A percentile compares a stretch with the other conserved stretches of the same genome.
Conservation (phyloP, 768 basidiomycete genomes). For the Mycena floridula region DNA sequence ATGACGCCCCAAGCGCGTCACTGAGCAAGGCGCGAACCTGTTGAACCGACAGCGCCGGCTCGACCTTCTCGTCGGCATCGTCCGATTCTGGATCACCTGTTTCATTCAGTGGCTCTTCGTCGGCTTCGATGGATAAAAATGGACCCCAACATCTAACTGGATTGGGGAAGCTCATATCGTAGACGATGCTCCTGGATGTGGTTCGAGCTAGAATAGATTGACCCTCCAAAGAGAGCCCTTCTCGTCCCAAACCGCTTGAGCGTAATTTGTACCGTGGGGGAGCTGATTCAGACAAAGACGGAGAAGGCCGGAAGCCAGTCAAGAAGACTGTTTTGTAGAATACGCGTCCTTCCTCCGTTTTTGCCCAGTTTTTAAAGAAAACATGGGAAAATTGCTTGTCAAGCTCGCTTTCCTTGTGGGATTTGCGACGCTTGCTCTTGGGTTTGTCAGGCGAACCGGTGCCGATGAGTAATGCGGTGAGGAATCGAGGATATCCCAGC, state of each 20-base stretch:
- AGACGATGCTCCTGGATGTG: constrained; percentile 13
- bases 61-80: too few relatives aligned
- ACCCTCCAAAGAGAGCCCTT: background rate
- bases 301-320: constrained; percentile 28
- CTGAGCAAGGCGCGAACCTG: too few relatives aligned
- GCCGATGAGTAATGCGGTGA: background rate
- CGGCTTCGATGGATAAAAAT: constrained; percentile 6
- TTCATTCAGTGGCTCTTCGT: background rate
- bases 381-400: constrained; percentile 9
- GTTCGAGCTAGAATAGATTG: constrained; percentile 7
- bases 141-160: constrained; percentile 11
- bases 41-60: too few relatives aligned
- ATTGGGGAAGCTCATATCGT: constrained; percentile 13
- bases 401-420: too few relatives aligned
- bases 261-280: constrained; percentile 1
- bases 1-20: too few relatives aligned
- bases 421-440: too few relatives aligned
- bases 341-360: constrained; percentile 17
- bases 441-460: background rate
- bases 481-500: background rate
- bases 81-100: too few relatives aligned
- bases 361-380: constrained; percentile 5
- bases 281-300: background rate
- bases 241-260: background rate
- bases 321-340: constrained; percentile 30